Evolutionary conservation across 345 rosid genomes (phyloP).

Genomic region (Acer campestre): DNA sequence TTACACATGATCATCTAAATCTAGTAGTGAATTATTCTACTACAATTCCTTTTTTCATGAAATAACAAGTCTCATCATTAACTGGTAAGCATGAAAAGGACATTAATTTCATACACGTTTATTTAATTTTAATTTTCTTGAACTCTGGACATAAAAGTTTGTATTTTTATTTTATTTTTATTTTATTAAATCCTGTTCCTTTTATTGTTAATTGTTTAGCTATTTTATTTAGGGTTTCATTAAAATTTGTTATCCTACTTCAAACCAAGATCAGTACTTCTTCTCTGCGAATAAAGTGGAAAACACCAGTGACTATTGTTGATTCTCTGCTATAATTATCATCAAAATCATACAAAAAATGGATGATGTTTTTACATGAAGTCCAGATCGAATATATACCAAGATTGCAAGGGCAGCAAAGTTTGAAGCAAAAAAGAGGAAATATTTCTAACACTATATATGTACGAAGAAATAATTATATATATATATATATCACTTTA

Average conservation of each 20-base stretch:
- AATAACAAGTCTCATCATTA: not conserved
- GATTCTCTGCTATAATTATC: not conserved
- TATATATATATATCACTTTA: no score
- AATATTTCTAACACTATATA: not conserved
- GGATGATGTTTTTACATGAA: not conserved
- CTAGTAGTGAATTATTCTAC: not conserved
- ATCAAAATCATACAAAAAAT: not conserved
- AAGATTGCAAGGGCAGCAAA: conserved; percentile 16
- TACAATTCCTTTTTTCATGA: not conserved
- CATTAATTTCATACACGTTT: not conserved
- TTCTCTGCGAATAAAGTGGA: not conserved
- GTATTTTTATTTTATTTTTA: no score
- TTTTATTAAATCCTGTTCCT: not conserved
- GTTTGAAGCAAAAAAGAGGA: not conserved
- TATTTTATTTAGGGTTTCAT: not conserved
- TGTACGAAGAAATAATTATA: no score
- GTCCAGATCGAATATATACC: conserved; percentile 1
- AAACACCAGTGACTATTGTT: not conserved
- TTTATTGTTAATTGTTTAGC: not conserved
- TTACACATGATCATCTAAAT: not conserved
- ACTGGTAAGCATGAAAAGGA: not conserved
- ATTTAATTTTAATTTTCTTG: no score
- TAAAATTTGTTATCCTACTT: no score
- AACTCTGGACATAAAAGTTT: no score
- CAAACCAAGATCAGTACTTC: not conserved